Base-by-base conservation (phyloP, 495 filamentous ascomycete genomes). In the Hypoxylon crocopeplum region DNA sequence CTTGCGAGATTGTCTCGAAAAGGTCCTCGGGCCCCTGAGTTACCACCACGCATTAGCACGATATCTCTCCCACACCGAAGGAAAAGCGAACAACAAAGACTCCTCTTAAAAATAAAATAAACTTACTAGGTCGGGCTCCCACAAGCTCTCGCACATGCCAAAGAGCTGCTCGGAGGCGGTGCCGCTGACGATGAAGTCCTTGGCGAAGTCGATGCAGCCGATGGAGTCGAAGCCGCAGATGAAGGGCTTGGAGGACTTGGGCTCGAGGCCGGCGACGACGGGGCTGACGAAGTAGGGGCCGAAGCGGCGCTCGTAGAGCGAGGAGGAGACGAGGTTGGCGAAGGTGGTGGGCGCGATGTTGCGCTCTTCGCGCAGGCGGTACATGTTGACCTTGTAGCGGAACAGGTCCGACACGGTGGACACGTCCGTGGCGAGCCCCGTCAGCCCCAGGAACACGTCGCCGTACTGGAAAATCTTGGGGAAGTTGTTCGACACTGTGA, bases 371-470 rank as follows among this genome's bases (percentile, higher is more conserved):
- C 94, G 91, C 65, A 98, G 86, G 32, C 94, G 91, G 85, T 98
- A 98, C 91, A 98, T 93, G 83, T 98, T 98, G 67, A 97, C 92
- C 81, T 98, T 98, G 83, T 94, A 97, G 68, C 94, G 92, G 83
- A 98, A 94, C 62, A 97, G 90, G 77, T 98, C 94, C 56, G 88
- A 88, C 59, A 98, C 94, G 56, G 95, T 97, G 27, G 85, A 84
- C 33, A 98, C 91, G 75, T 98, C 94, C 52, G 94, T 98, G 19
- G 95, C 94, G 17, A 98, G 88, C 22, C 94, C 94, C 3, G 95
- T 98, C 36, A 98, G 84, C 37, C 94, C 94, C n/a, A 98, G 88
- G 76, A 96, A 96, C 62, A 93, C 91, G 72, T 92, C 89, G 70
- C 91, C 92, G 82, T 96, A 97, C 74, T 88, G 84, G 87, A 98